phyloP scores from a whole-genome alignment of 1,284 basidiomycete genomes.

The Moniliophthora roreri region DNA sequence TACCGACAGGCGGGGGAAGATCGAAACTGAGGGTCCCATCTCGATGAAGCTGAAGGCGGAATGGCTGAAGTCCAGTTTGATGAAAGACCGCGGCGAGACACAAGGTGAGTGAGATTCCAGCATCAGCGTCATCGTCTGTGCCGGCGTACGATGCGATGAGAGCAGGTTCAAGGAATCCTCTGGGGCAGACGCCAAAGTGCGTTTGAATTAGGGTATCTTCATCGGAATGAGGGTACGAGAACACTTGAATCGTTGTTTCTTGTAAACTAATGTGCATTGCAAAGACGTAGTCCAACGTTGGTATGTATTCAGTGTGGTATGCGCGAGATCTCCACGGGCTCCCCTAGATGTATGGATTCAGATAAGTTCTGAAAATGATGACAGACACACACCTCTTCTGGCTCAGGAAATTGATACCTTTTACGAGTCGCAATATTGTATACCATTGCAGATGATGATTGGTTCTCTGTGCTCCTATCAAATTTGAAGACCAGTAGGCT shows the following conservation, averaged over 20 bases:
- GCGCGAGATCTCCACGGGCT: background rate
- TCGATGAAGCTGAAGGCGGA: background rate
- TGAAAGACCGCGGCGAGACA: background rate
- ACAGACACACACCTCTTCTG: too few relatives aligned
- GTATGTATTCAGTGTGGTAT: slow-evolving; percentile 4
- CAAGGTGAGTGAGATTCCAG: background rate
- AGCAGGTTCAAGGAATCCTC: background rate
- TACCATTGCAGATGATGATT: background rate
- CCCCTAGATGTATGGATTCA: background rate
- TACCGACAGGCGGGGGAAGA: background rate
- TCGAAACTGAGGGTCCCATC: background rate
- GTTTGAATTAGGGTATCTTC: background rate
- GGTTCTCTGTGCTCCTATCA: background rate
- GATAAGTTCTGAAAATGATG: too few relatives aligned
- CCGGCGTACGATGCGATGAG: background rate
- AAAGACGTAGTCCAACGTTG: background rate
- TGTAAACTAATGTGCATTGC: slow-evolving; percentile 1
- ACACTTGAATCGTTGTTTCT: background rate
- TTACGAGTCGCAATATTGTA: background rate
- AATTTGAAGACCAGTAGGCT: background rate
- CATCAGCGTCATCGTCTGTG: background rate
- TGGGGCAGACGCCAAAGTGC: background rate
- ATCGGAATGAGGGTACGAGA: background rate
- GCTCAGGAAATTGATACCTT: background rate
- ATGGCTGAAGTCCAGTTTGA: background rate